Evolutionary conservation across 1,284 basidiomycete genomes (phyloP), one percentile per base, ranked within the genome.

Genomic region (Apiotrichum domesticum): DNA sequence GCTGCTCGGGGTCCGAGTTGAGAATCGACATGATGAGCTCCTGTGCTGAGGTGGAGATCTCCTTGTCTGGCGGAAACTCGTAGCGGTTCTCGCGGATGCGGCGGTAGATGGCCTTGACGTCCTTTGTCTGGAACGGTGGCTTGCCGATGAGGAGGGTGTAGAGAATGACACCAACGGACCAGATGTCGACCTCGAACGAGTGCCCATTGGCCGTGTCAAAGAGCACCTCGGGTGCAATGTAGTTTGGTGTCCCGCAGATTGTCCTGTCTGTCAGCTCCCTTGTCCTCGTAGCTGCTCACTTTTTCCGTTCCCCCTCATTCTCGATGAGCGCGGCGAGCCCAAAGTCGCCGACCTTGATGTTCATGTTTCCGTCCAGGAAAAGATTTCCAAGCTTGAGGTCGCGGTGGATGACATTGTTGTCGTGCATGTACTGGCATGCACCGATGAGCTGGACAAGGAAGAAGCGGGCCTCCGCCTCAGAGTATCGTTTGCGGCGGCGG

Each of bases 201-300:
- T 98, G 95, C 0, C 95, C 93, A 65, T 93, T 94, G 33, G 87
- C 90, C 45, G 88, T 90, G 73, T 97, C 93, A 74, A 97, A 98
- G 59, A 98, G 79, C 37, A 98, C 93, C 73, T 98, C 95, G 0
- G 95, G 96, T 0, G 96, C 96, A 65, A 98, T 98, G 75, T 98
- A 98, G 74, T 98, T 98, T 1, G 95, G 96, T 1, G 95, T 98
- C 6, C 95, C 96, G 68, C 95, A 98, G 50, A 98, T 95, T 0
- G 95, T 98, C 69, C 81, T 83, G 59, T 2, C 32, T 14, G 51
- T 52, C 46, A 56, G 40, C 29, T 29, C 6, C 9, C 4, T 21
- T 4, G 29, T 3, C 37, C 2, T 33, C 9, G 1, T 7, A 11
- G 41, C 9, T 39, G 71, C 80, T 67, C 63, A 82, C 84, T 96